A percentile compares a stretch with the other conserved stretches of the same genome.
phyloP scores from a whole-genome alignment of 1,284 basidiomycete genomes.

The Puccinia horiana region DNA sequence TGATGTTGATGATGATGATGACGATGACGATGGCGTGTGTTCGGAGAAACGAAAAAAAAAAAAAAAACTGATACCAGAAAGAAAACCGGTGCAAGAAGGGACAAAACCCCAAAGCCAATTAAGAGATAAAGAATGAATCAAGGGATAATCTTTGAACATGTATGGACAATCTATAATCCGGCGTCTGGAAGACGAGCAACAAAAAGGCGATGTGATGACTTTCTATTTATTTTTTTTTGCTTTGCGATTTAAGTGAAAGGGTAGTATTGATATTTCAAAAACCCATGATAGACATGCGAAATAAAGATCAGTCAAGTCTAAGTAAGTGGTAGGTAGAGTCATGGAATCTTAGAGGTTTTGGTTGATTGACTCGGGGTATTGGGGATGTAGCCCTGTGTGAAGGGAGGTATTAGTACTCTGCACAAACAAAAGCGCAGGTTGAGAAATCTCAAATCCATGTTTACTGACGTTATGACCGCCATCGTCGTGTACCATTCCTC shows the following conservation, averaged over 20 bases:
- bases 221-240: neutral
- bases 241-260: neutral
- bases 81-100: neutral
- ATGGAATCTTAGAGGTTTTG: neutral
- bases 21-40: neutral
- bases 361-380: slow-evolving; percentile 11
- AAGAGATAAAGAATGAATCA: too few relatives aligned
- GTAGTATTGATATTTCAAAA: neutral
- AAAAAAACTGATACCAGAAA: neutral
- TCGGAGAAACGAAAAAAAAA: neutral
- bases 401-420: neutral
- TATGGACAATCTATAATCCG: neutral
- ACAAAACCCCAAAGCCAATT: neutral
- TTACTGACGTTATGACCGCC: slow-evolving; percentile 40
- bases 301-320: neutral
- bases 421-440: neutral
- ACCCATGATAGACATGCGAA: neutral
- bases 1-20: neutral
- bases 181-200: neutral
- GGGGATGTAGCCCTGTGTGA: slow-evolving; percentile 35
- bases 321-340: neutral
- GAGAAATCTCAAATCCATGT: neutral
- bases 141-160: neutral
- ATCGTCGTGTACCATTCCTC: slow-evolving; percentile 44
- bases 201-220: neutral